phyloP scores from a whole-genome alignment of 1,139 yeast genomes.

The Kodamaea suecica region DNA sequence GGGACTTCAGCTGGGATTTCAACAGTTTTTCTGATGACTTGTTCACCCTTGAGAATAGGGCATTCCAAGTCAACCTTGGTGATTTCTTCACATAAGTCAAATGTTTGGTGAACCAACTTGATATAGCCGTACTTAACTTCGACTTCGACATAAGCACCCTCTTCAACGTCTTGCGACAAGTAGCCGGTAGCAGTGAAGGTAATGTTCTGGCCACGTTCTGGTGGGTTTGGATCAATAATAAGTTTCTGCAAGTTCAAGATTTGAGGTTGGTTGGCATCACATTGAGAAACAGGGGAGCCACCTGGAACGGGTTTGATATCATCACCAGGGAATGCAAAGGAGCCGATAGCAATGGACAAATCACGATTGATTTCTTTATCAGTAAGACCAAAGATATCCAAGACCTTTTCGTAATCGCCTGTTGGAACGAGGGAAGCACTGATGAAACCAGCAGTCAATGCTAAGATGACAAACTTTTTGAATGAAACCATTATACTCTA shows the following conservation, averaged over 20 bases:
- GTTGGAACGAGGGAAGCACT: constrained; percentile 25
- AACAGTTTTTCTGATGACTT: constrained; percentile 63
- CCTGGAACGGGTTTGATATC: constrained; percentile 80
- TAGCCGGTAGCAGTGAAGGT: constrained; percentile 74
- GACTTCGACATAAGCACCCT: constrained; percentile 90
- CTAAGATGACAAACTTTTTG: constrained; percentile 19
- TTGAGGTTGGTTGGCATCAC: constrained; percentile 67
- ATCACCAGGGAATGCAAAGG: constrained; percentile 18
- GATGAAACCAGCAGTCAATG: constrained; percentile 17
- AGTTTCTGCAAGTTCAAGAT: constrained; percentile 59
- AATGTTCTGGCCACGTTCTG: constrained; percentile 73
- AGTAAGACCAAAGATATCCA: constrained; percentile 18
- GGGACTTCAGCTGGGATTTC: constrained; percentile 93
- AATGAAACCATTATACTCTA: constrained; percentile 30
- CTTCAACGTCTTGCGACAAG: constrained; percentile 54
- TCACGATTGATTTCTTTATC: constrained; percentile 9
- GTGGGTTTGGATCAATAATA: constrained; percentile 79
- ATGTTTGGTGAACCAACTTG: constrained; percentile 77
- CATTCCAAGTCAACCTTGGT: constrained; percentile 78
- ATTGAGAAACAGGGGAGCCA: constrained; percentile 74
- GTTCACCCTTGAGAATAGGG: constrained; percentile 71
- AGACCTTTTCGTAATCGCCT: constrained; percentile 19
- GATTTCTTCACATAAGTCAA: constrained; percentile 86
- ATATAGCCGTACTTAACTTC: constrained; percentile 92
- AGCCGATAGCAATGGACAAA: constrained; percentile 8